Percentiles rank a stretch among this genome's conserved stretches.
Conservation (phyloP, 495 filamentous ascomycete genomes). For the Hyaloscypha finlandica region DNA sequence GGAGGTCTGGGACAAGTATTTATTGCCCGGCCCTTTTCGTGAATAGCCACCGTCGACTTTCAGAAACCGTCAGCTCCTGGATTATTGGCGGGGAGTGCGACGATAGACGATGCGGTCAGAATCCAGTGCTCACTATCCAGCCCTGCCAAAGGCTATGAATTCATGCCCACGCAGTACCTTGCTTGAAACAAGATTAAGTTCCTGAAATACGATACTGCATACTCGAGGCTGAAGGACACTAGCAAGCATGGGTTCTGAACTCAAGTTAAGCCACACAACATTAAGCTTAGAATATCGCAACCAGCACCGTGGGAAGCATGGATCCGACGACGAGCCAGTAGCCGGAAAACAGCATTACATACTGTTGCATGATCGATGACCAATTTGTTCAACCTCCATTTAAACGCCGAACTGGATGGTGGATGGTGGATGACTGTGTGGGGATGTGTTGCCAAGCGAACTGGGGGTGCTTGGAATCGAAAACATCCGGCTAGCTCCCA, state of each 20-base stretch:
- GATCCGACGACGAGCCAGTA: background rate
- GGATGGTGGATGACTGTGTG: background rate
- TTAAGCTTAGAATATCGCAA: background rate
- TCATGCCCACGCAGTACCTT: background rate
- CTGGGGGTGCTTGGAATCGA: background rate
- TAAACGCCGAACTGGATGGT: background rate
- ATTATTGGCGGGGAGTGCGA: background rate
- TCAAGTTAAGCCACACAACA: background rate
- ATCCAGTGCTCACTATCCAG: background rate
- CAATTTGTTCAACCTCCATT: background rate
- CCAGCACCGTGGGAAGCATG: background rate
- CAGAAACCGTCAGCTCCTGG: background rate
- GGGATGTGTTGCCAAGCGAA: background rate
- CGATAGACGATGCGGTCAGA: background rate
- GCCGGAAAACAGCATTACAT: background rate
- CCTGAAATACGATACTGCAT: background rate
- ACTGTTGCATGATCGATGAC: background rate
- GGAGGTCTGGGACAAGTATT: constrained; percentile 5
- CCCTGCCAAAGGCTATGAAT: background rate
- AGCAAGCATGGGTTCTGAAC: background rate
- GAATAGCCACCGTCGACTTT: background rate
- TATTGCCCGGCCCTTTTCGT: background rate
- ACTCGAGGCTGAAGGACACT: background rate
- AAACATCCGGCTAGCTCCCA: background rate
- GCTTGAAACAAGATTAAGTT: background rate